phyloP scores from a whole-genome alignment of 1,284 basidiomycete genomes.

The Ceratobasidium sp. region DNA sequence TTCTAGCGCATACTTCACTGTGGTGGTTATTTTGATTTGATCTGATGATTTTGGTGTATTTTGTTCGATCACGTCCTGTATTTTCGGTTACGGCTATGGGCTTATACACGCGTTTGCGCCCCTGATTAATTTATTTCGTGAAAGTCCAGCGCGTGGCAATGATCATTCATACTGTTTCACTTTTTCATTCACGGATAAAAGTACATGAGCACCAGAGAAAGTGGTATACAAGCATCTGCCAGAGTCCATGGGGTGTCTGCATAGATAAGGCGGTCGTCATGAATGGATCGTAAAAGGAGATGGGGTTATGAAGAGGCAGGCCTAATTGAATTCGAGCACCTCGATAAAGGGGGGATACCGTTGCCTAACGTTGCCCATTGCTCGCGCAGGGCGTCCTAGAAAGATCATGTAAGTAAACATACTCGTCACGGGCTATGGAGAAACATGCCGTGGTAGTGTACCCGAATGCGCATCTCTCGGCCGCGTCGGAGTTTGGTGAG shows the following conservation, averaged over 20 bases:
- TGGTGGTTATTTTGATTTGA: neutral
- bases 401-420: too few species aligned
- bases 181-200: constrained; percentile 23
- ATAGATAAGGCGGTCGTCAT: neutral
- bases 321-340: constrained; percentile 27
- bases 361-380: constrained; percentile 28
- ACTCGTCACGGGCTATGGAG: neutral
- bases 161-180: neutral
- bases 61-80: constrained; percentile 5
- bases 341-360: constrained; percentile 37
- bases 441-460: constrained; percentile 36
- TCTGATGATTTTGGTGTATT: constrained; percentile 34
- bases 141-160: neutral
- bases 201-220: constrained; percentile 21
- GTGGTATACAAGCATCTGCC: neutral
- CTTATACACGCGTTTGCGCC: constrained; percentile 8
- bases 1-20: neutral
- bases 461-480: constrained; percentile 36
- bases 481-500: constrained; percentile 37
- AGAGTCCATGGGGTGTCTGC: neutral
- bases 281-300: constrained; percentile 18
- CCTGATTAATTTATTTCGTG: neutral
- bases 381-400: constrained; percentile 37
- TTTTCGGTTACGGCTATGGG: constrained; percentile 1
- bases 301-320: constrained; percentile 2